Evolutionary conservation across 1,284 basidiomycete species (phyloP), one percentile per base, ranked within the genome.

Genomic region (Ganoderma sinense): DNA sequence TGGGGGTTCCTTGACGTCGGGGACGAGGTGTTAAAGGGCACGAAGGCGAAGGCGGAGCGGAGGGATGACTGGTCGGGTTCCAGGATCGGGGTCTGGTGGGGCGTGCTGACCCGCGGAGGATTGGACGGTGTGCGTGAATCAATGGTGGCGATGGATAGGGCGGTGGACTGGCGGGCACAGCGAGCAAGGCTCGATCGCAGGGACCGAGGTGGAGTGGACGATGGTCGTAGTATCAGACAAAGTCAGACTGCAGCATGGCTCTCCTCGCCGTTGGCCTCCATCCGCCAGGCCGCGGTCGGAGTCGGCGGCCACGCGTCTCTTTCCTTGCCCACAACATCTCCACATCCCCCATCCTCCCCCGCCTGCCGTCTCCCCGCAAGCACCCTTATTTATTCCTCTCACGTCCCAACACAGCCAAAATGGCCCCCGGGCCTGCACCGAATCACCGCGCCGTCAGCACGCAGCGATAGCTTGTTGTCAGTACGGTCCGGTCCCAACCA

Each of bases 121-220:
- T 81, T 83, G 82, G 85, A 81, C 79, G 84, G 82, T 77, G 84
- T 87, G 84, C 85, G 81, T 83, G 90, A 84, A 90, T 91, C 88
- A 91, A 92, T 92, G 83, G 85, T 92, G 87, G 82, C 87, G 74
- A 75, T 67, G 61, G 64, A 66, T 62, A 61, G 43, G 48, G 67
- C 71, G 65, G 67, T 18, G 39, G 18, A 48, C 71, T 51, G 68
- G 55, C 66, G 70, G 60, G 67, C 69, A 67, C 69, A 58, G 72
- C 67, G 71, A 69, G 70, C 73, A 58, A 59, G 36, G 62, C 72
- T 67, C 70, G 65, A 65, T 70, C 70, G 66, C 65, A 58, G 69
- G 59, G 69, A 39, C 48, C 59, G 58, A 65, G 60, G 64, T 31
- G 31, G 53, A 59, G 66, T 33, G 29, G 62, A 51, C 64, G 73